Conservation (phyloP, 2,329 filamentous ascomycete genomes). For the Lecanicillium sp. region DNA sequence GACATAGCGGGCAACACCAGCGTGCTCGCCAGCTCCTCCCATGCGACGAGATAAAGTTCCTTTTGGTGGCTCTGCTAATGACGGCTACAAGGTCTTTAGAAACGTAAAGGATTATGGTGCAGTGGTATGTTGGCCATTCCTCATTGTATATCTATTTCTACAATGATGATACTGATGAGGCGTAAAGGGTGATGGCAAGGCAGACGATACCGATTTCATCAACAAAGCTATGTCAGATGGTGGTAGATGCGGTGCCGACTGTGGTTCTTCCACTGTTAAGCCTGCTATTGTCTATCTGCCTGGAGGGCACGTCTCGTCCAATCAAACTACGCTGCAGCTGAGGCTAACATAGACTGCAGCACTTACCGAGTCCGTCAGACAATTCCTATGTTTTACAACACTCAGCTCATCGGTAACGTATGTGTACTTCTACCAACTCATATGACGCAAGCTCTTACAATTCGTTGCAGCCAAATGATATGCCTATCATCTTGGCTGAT, state of each 20-base stretch:
- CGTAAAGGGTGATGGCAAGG: slow-evolving; percentile 31
- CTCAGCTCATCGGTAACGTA: slow-evolving; percentile 5
- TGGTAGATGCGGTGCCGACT: slow-evolving; percentile 10
- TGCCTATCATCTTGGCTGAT: slow-evolving; percentile 45
- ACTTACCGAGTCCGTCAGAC: slow-evolving; percentile 12
- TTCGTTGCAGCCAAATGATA: slow-evolving; percentile 32
- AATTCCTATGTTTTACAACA: slow-evolving; percentile 10
- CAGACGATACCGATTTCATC: slow-evolving; percentile 21
- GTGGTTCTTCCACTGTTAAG: slow-evolving; percentile 10
- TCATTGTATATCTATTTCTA: not conserved
- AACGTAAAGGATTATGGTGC: slow-evolving; percentile 7
- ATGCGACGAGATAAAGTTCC: too few relatives aligned
- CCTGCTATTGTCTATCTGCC: slow-evolving; percentile 16
- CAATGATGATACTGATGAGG: slow-evolving; percentile 13
- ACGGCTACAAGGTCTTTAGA: slow-evolving; percentile 5
- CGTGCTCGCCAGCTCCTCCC: slow-evolving; percentile 1
- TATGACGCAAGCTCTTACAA: not conserved
- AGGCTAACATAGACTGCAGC: too few relatives aligned
- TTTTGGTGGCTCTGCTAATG: slow-evolving; percentile 4
- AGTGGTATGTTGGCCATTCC: not conserved
- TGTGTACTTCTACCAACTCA: not conserved
- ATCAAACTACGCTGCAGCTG: too few relatives aligned
- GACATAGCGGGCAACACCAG: slow-evolving; percentile 4
- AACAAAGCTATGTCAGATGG: slow-evolving; percentile 12
- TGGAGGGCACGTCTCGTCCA: slow-evolving; percentile 4